Base-by-base conservation (phyloP, 805 yeast species). In the Jamesozyma gamospora region DNA sequence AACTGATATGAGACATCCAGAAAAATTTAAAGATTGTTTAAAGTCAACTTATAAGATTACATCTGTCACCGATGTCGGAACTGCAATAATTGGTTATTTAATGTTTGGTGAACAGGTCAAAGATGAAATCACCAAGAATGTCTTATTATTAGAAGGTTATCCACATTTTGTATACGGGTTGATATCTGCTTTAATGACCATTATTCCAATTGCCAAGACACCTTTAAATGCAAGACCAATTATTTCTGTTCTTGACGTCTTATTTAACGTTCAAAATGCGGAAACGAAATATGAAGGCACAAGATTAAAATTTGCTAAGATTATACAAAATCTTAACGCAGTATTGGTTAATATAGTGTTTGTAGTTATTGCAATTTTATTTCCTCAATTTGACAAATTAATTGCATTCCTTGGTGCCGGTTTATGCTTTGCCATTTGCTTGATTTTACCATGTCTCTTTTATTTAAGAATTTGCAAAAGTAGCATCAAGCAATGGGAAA, bases 201-300 rank as follows among this genome's bases (percentile, higher is more conserved):
- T 85, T 6, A 74, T 87, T 18, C 95, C 96, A 1, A 58, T 86
- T 25, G 84, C 95, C 2, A 87, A 87, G 52, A 72, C 86, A 1
- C 95, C 96, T 0, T 67, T 86, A 31, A 80, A 79, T 48, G 83
- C 88, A 11, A 75, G 86, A 52, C 96, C 96, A 0, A 77, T 87
- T 24, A 74, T 83, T 26, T 70, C 88, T 1, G 76, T 86, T 1
- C 53, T 82, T 29, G 94, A 83, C 50, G 60, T 68, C 10, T 40
- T 77, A n/a, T 58, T 74, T 26, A 41, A 59, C 19, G 53, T 57
- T n/a, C 55, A 50, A 14, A 50, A 45, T 14, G 42, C 53, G 0
- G 50, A 50, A 13, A 37, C 32, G 11, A 52, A 54, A 32, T 56
- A 41, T 10, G 41, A 34, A 16, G 50, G 47, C 40, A 24, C 27